Evolutionary conservation across 2,329 filamentous ascomycete species (phyloP).

Genomic region (Mariannaea sp.): DNA sequence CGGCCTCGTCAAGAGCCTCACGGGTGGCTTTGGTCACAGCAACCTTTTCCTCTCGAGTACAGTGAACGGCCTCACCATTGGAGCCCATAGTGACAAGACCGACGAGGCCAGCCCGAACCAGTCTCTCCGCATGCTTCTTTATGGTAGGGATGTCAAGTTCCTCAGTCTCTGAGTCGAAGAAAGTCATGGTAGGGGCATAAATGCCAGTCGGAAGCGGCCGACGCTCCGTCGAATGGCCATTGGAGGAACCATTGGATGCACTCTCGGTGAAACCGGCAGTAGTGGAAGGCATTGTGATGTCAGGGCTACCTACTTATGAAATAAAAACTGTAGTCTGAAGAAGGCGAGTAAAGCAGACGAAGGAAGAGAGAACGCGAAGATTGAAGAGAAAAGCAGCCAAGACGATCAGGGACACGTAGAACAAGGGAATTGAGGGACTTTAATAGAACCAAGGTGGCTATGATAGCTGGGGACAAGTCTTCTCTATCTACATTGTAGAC

Average conservation of each 20-base stretch:
- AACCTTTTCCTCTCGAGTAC: slow-evolving; percentile 76
- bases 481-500: slow-evolving; percentile 20
- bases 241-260: slow-evolving; percentile 29
- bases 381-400: slow-evolving; percentile 16
- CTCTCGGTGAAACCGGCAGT: slow-evolving; percentile 26
- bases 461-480: slow-evolving; percentile 24
- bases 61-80: slow-evolving; percentile 87
- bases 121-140: slow-evolving; percentile 78
- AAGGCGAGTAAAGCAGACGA: neutral
- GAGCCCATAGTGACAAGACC: slow-evolving; percentile 88
- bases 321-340: slow-evolving; percentile 1
- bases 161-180: slow-evolving; percentile 83
- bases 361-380: slow-evolving; percentile 13
- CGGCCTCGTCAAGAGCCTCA: slow-evolving; percentile 80
- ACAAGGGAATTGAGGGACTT: slow-evolving; percentile 33
- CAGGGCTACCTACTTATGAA: slow-evolving; percentile 11
- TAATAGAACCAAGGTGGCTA: slow-evolving; percentile 29
- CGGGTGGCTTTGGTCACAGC: slow-evolving; percentile 77
- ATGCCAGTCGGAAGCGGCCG: slow-evolving; percentile 77
- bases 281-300: slow-evolving; percentile 35
- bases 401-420: slow-evolving; percentile 18
- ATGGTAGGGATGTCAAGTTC: slow-evolving; percentile 81
- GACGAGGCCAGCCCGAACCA: slow-evolving; percentile 76
- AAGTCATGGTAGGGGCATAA: slow-evolving; percentile 89
- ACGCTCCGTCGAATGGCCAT: slow-evolving; percentile 40